phyloP scores from a whole-genome alignment of 306 rosid genomes.

The cucumber (Cucumis sativus) region Cucumber_9930_V3 NC_026659.2:7223001-7223500 shows the following conservation, averaged over 20 bases:
- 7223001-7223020: not conserved
- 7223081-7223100: conserved; percentile 16
- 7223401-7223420: conserved; percentile 15
- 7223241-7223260: conserved; percentile 25
- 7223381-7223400: conserved; percentile 25
- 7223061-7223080: conserved; percentile 3
- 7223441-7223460: conserved; percentile 25
- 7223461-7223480: conserved; percentile 53
- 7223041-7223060: not conserved
- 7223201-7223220: conserved; percentile 23
- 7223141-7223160: conserved; percentile 52
- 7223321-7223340: conserved; percentile 17
- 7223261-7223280: conserved; percentile 29
- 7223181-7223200: conserved; percentile 20
- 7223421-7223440: conserved; percentile 16
- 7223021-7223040: not conserved
- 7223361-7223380: conserved; percentile 31
- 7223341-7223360: conserved; percentile 33
- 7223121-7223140: conserved; percentile 23
- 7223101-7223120: conserved; percentile 60
- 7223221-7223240: conserved; percentile 35
- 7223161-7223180: conserved; percentile 49
- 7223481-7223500: conserved; percentile 12
- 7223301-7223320: conserved; percentile 49
- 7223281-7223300: conserved; percentile 32